Evolutionary conservation across 768 basidiomycete genomes (phyloP), one percentile per base, ranked within the genome.

Genomic region (Suillus sp.): DNA sequence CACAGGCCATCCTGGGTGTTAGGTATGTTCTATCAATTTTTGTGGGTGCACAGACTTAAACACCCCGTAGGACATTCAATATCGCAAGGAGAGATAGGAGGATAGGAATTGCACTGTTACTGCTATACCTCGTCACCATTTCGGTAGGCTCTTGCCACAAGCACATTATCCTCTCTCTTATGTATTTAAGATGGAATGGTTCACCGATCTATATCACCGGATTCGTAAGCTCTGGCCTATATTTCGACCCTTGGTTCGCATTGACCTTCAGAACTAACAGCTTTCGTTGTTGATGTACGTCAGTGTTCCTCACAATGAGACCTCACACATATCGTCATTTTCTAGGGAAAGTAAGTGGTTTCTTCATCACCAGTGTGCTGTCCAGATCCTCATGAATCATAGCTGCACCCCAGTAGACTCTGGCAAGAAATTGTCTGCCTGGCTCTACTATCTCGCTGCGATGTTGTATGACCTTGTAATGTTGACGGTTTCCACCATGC

Each of bases 1-100:
- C 88, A 6, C 88, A 91, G 69, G 75, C 81, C 7, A 89, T 91
- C 61, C 70, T 91, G 45, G 88, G 83, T 9, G 72, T 87, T 56
- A 81, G 88, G 88, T 86, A 71, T 20, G 59, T 4, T 2, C 6
- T 16, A 4, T 8, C 10, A 0, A 2, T 1, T 25, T 6, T 47
- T 9, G 11, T 47, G n/a, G 10, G 11, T 11, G 30, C 27, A 35
- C 16, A 8, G 34, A 34, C 40, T 57, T 13, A 50, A 25, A 9
- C 20, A 3, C 27, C 45, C 5, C 9, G 54, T 37, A 87, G 88
- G 64, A 81, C 86, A 2, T 84, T 83, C 71, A 87, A 87, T 66
- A 78, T 89, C 30, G 82, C 86, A 6, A 75, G 81, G 60, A 80
- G 86, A 60, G 78, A 79, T 9, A 70, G 65, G 37, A 54, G 35